Percentiles rank a stretch among this genome's conserved stretches.
phyloP scores from a whole-genome alignment of 2,329 filamentous ascomycete species.

The Cylindrodendrum hubeiense region DNA sequence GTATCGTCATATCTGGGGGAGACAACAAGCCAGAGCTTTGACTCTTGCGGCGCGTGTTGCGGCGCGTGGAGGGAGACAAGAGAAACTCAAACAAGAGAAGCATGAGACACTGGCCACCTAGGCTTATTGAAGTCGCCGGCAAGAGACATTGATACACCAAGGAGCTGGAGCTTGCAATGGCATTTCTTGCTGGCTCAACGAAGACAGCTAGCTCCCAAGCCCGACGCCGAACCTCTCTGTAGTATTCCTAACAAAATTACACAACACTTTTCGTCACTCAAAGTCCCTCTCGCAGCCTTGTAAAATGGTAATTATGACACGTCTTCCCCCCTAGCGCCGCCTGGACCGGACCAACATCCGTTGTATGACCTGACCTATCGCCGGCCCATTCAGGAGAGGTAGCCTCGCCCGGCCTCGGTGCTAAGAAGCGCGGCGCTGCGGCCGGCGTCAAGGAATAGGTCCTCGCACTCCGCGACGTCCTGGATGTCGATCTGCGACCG shows the following conservation, averaged over 20 bases:
- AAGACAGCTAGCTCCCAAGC: constrained; percentile 40
- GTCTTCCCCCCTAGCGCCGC: constrained; percentile 41
- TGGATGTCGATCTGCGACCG: constrained; percentile 80
- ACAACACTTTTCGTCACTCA: constrained; percentile 36
- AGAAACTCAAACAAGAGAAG: constrained; percentile 5
- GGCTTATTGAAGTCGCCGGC: background rate
- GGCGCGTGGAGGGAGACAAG: background rate
- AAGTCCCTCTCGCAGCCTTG: constrained; percentile 30
- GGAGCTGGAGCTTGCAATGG: constrained; percentile 22
- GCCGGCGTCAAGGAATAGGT: constrained; percentile 85
- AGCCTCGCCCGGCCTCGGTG: constrained; percentile 72
- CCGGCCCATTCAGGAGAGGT: constrained; percentile 65
- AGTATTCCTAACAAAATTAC: constrained; percentile 42
- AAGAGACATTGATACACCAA: background rate
- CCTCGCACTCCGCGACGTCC: constrained; percentile 85
- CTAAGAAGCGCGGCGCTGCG: constrained; percentile 79
- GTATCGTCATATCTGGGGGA: constrained; percentile 21
- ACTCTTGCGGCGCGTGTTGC: background rate
- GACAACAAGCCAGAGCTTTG: constrained; percentile 12
- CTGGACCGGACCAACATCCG: constrained; percentile 24
- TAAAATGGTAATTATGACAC: constrained; percentile 46
- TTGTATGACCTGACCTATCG: constrained; percentile 16
- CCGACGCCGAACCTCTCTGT: constrained; percentile 38
- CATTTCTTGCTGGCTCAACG: constrained; percentile 29
- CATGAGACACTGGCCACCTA: background rate